Percentiles rank a stretch among this genome's conserved stretches.
phyloP scores from a whole-genome alignment of 169 alveolate genomes.

The Cyclospora cayetanensis region DNA sequence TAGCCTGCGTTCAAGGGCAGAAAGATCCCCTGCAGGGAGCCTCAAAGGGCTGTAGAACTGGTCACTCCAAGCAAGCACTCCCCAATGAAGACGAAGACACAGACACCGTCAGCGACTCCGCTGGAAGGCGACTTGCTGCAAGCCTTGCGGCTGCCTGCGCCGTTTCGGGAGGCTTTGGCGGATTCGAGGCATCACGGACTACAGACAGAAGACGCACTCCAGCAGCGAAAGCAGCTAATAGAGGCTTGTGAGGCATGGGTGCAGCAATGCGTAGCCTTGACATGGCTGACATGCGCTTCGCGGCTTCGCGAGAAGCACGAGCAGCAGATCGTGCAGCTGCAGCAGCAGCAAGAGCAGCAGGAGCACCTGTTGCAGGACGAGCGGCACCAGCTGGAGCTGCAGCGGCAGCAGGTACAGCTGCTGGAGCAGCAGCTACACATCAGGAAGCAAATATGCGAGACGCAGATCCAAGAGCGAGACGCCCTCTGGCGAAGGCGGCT shows the following conservation, averaged over 20 bases:
- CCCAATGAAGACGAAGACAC: not conserved
- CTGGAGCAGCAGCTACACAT: not conserved
- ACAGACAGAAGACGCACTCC: not conserved
- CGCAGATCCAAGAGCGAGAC: not conserved
- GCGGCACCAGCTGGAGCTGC: not conserved
- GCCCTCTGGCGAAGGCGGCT: not conserved
- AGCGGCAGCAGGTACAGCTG: slow-evolving; percentile 13
- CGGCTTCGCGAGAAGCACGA: not conserved
- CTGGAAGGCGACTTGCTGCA: not conserved
- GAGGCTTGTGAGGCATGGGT: not conserved
- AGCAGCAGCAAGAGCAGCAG: slow-evolving; percentile 15
- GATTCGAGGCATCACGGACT: not conserved
- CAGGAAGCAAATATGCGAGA: not conserved
- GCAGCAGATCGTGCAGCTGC: not conserved
- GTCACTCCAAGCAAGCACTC: too few relatives aligned
- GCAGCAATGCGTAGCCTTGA: not conserved
- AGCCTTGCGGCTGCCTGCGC: not conserved
- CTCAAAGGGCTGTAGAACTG: too few relatives aligned
- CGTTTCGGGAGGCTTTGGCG: not conserved
- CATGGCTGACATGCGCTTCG: not conserved
- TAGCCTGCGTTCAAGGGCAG: too few relatives aligned
- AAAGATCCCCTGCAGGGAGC: too few relatives aligned
- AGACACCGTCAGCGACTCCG: not conserved
- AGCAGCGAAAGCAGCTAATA: not conserved
- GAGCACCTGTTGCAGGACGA: slow-evolving; percentile 10